phyloP scores from a whole-genome alignment of 768 basidiomycete genomes.

The Asterophora lycoperdoides region DNA sequence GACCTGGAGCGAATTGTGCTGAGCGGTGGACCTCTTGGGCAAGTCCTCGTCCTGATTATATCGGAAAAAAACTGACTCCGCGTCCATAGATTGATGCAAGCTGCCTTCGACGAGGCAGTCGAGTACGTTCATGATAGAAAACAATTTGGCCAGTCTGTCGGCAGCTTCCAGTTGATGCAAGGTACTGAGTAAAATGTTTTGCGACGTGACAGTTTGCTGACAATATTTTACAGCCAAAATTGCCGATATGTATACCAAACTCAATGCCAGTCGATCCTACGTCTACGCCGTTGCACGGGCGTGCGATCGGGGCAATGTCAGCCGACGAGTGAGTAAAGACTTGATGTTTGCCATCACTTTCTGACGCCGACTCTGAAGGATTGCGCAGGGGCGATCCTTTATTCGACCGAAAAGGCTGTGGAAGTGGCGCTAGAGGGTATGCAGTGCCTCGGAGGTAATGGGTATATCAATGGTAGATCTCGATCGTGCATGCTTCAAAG shows the following conservation, averaged over 20 bases:
- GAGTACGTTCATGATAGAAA: constrained; percentile 91
- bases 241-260: constrained; percentile 92
- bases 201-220: constrained; percentile 14
- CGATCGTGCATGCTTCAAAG: constrained; percentile 6
- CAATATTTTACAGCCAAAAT: constrained; percentile 54
- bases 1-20: constrained; percentile 91
- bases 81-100: constrained; percentile 74
- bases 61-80: constrained; percentile 3
- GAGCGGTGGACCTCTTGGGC: constrained; percentile 91
- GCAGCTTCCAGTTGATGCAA: constrained; percentile 95
- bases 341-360: not conserved
- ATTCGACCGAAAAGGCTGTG: constrained; percentile 88
- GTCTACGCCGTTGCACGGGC: constrained; percentile 91
- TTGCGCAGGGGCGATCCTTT: constrained; percentile 91
- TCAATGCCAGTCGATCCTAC: constrained; percentile 84
- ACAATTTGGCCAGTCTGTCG: constrained; percentile 86
- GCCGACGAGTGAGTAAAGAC: constrained; percentile 57
- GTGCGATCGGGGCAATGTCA: constrained; percentile 76
- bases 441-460: constrained; percentile 94
- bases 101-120: constrained; percentile 83
- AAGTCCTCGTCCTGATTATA: constrained; percentile 17
- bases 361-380: constrained; percentile 47
- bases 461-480: constrained; percentile 81
- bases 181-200: constrained; percentile 40
- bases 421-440: constrained; percentile 89